Evolutionary conservation across 2,329 filamentous ascomycete genomes (phyloP).

Genomic region (Aspergillus intermedius): DNA sequence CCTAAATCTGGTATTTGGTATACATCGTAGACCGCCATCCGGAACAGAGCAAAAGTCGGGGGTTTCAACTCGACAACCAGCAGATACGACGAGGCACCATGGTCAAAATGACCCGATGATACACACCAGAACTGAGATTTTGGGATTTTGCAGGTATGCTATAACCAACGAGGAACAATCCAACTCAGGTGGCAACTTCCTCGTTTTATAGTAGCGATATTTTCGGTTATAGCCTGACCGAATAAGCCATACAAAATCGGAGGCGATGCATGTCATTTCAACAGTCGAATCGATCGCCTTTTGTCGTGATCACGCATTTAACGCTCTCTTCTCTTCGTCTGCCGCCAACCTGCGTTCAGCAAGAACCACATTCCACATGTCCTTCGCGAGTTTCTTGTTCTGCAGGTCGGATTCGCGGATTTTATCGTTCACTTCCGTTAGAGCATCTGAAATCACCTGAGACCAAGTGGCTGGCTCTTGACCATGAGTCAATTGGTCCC

Average conservation of each 20-base stretch:
- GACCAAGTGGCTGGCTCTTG: slow-evolving; percentile 20
- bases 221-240: too few species aligned
- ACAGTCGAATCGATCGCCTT: neutral
- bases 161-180: too few species aligned
- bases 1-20: too few species aligned
- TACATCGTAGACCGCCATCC: too few species aligned
- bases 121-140: too few species aligned
- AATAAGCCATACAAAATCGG: neutral
- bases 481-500: slow-evolving; percentile 31
- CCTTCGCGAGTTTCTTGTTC: slow-evolving; percentile 15
- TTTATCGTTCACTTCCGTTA: slow-evolving; percentile 16
- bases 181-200: too few species aligned
- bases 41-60: too few species aligned
- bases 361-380: slow-evolving; percentile 1
- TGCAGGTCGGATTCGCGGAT: slow-evolving; percentile 22
- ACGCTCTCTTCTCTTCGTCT: slow-evolving; percentile 8
- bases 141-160: too few species aligned
- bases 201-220: too few species aligned
- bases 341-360: neutral
- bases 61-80: too few species aligned
- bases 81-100: too few species aligned
- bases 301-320: neutral
- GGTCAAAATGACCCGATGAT: too few species aligned
- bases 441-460: slow-evolving; percentile 10
- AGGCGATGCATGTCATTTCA: neutral